These are phyloP conservation scores for Hyphopichia homilentoma DNA, from an alignment of 805 yeast genomes.

Conservation along the genomic window DNA sequence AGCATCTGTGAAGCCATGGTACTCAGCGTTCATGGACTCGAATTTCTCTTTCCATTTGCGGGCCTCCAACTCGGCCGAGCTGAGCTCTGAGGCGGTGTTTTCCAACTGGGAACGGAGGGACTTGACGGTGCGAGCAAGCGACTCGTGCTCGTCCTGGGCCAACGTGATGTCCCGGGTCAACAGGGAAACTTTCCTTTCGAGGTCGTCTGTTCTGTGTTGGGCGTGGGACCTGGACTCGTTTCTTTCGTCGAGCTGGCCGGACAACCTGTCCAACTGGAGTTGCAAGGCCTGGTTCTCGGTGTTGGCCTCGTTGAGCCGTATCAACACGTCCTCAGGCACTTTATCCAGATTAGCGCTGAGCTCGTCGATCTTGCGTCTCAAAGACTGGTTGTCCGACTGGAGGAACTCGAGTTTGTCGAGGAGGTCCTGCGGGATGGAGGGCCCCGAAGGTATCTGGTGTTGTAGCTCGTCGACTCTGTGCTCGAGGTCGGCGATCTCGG, in stretches of 20 bases:
- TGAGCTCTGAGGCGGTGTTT: conserved; percentile 12
- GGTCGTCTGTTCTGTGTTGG: too few relatives aligned
- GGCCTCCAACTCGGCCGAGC: conserved; percentile 11
- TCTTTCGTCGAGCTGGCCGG: too few relatives aligned
- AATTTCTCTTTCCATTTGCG: conserved; percentile 10
- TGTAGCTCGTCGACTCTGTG: conserved; percentile 8
- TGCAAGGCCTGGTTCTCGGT: not conserved
- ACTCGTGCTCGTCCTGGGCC: conserved; percentile 5
- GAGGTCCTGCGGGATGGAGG: conserved; percentile 10
- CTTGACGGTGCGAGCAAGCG: conserved; percentile 2
- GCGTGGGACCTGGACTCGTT: too few relatives aligned
- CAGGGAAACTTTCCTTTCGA: too few relatives aligned
- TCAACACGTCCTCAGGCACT: not conserved
- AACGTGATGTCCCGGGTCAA: too few relatives aligned
- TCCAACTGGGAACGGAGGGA: conserved; percentile 8
- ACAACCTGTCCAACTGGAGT: not conserved
- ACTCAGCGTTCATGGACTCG: conserved; percentile 5
- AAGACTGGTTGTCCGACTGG: conserved; percentile 15
- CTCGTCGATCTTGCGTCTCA: conserved; percentile 10
- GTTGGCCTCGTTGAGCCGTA: not conserved
- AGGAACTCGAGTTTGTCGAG: conserved; percentile 14
- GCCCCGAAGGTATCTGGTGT: conserved; percentile 1
- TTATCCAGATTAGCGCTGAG: conserved; percentile 1
- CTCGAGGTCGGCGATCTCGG: conserved; percentile 1
- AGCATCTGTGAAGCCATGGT: conserved; percentile 2